These are phyloP conservation scores for Hapsidospora chrysogenum DNA, from an alignment of 495 filamentous ascomycete genomes.

Conservation along the genomic window DNA sequence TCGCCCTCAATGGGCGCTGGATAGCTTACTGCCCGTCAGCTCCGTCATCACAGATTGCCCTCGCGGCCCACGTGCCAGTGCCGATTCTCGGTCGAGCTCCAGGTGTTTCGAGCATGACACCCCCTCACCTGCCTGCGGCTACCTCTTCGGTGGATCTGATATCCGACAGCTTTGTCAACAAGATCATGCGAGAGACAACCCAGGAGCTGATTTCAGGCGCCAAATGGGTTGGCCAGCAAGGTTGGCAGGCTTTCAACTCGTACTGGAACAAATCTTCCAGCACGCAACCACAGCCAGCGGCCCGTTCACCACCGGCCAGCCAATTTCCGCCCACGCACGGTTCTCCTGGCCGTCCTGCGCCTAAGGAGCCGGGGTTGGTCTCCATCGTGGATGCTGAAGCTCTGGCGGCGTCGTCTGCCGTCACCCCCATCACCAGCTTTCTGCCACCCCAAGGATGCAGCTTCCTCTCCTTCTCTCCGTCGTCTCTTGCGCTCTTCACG, in stretches of 20 bases:
- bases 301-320: not conserved
- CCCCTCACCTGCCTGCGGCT: slow-evolving; percentile 57
- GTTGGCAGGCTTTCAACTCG: slow-evolving; percentile 70
- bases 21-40: slow-evolving; percentile 68
- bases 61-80: slow-evolving; percentile 40
- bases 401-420: slow-evolving; percentile 27
- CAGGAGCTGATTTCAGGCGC: slow-evolving; percentile 84
- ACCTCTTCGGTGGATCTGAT: slow-evolving; percentile 64
- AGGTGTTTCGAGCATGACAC: slow-evolving; percentile 49
- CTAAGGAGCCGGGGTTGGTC: slow-evolving; percentile 59
- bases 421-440: slow-evolving; percentile 62
- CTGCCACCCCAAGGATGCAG: slow-evolving; percentile 72
- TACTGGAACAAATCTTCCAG: slow-evolving; percentile 59
- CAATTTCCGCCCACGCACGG: slow-evolving; percentile 68
- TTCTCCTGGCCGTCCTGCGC: slow-evolving; percentile 21
- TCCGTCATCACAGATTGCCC: slow-evolving; percentile 48
- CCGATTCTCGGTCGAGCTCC: slow-evolving; percentile 36
- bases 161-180: slow-evolving; percentile 66
- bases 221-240: slow-evolving; percentile 73
- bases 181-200: slow-evolving; percentile 70
- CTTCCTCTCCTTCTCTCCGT: slow-evolving; percentile 76
- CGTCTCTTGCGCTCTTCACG: slow-evolving; percentile 68
- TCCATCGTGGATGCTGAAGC: slow-evolving; percentile 69
- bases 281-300: slow-evolving; percentile 18
- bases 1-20: slow-evolving; percentile 68